A percentile compares a stretch with the other conserved stretches of the same genome.
Conservation (phyloP, 306 rosid genomes). For the cucumber (Cucumis sativus) region Cucumber_9930_V3 NC_026655.2:11268501-11269000, state of each 20-base stretch:
- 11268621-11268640: not conserved
- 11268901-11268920: not conserved
- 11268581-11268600: not conserved
- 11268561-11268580: not conserved
- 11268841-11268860: slow-evolving; percentile 78
- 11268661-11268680: slow-evolving; percentile 59
- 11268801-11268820: slow-evolving; percentile 61
- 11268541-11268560: not conserved
- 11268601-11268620: not conserved
- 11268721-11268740: slow-evolving; percentile 63
- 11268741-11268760: slow-evolving; percentile 57
- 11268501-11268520: too few relatives aligned
- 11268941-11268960: not conserved
- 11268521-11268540: too few relatives aligned
- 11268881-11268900: slow-evolving; percentile 7
- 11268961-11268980: not conserved
- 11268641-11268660: not conserved
- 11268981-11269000: slow-evolving; percentile 25
- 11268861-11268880: slow-evolving; percentile 83
- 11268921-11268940: not conserved
- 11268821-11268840: slow-evolving; percentile 78
- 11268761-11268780: slow-evolving; percentile 81
- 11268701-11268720: slow-evolving; percentile 71
- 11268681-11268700: slow-evolving; percentile 75
- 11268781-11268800: slow-evolving; percentile 73